Evolutionary conservation across 1,139 yeast species (phyloP).

Genomic region (Lodderomyces theae): DNA sequence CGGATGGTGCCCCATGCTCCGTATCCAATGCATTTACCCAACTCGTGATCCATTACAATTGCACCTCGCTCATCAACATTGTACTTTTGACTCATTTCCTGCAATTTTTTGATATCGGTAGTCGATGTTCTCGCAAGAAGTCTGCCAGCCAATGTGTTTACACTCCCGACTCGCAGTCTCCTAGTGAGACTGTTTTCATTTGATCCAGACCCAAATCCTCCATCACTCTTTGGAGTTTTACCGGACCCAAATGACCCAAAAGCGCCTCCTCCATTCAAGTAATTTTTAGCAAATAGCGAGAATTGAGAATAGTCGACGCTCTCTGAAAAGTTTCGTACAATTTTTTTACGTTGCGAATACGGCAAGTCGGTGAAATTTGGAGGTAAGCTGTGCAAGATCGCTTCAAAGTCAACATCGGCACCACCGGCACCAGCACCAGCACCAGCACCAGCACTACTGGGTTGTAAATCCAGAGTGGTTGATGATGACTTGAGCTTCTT

Average conservation of each 20-base stretch:
- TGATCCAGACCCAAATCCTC: slow-evolving; percentile 23
- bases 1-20: slow-evolving; percentile 95
- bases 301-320: slow-evolving; percentile 51
- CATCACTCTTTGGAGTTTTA: slow-evolving; percentile 18
- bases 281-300: slow-evolving; percentile 41
- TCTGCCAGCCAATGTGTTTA: slow-evolving; percentile 44
- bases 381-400: slow-evolving; percentile 49
- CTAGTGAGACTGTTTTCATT: slow-evolving; percentile 28
- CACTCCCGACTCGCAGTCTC: slow-evolving; percentile 31
- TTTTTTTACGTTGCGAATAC: slow-evolving; percentile 62
- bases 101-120: slow-evolving; percentile 33
- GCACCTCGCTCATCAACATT: slow-evolving; percentile 63
- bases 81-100: slow-evolving; percentile 24
- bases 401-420: slow-evolving; percentile 38
- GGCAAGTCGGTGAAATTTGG: slow-evolving; percentile 61
- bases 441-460: slow-evolving; percentile 18
- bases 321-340: slow-evolving; percentile 56
- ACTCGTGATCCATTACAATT: slow-evolving; percentile 52
- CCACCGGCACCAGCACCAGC: too few relatives aligned
- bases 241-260: slow-evolving; percentile 3
- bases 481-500: slow-evolving; percentile 22
- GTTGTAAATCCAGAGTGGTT: slow-evolving; percentile 20
- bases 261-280: slow-evolving; percentile 17
- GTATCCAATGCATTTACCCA: slow-evolving; percentile 79
- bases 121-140: slow-evolving; percentile 40